Conservation (phyloP, 192 early-diverging fungal genomes). For the Coemansia sp. region DNA sequence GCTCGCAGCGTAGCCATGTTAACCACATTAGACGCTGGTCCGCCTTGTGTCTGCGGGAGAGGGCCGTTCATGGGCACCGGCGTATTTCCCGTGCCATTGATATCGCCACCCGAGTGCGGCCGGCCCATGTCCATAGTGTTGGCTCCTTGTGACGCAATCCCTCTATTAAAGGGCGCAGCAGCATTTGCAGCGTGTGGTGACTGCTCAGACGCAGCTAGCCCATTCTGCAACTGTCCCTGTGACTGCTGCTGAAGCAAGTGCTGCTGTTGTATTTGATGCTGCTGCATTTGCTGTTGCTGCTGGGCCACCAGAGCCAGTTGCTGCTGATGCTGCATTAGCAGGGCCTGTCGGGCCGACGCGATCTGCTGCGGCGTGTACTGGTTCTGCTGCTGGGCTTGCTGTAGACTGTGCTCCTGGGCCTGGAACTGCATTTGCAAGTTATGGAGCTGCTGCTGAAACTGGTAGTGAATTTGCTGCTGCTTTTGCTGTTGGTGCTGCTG, state of each 20-base stretch:
- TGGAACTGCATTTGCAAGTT: constrained; percentile 19
- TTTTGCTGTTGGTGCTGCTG: constrained; percentile 25
- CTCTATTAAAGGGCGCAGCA: neutral
- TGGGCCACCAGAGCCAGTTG: constrained; percentile 25
- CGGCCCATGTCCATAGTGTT: neutral
- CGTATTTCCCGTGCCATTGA: neutral
- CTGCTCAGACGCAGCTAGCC: neutral
- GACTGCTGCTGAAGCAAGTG: constrained; percentile 14
- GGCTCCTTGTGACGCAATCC: neutral
- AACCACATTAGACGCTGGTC: neutral
- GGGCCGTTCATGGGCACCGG: neutral
- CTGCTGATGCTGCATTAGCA: constrained; percentile 26
- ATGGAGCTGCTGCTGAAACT: constrained; percentile 28
- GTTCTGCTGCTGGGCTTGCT: constrained; percentile 16
- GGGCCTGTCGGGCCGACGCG: constrained; percentile 35
- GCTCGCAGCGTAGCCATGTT: constrained; percentile 33
- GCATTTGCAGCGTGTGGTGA: neutral
- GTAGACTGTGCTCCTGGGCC: constrained; percentile 20
- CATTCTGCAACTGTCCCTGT: constrained; percentile 17
- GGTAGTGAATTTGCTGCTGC: constrained; percentile 25
- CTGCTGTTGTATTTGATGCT: neutral
- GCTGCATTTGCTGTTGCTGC: constrained; percentile 16
- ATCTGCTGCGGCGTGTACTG: constrained; percentile 33
- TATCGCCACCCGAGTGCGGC: neutral
- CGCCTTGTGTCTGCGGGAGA: neutral